These are phyloP conservation scores for Colletotrichum navitas DNA, from an alignment of 2,329 filamentous ascomycete species.

Conservation along the genomic window DNA sequence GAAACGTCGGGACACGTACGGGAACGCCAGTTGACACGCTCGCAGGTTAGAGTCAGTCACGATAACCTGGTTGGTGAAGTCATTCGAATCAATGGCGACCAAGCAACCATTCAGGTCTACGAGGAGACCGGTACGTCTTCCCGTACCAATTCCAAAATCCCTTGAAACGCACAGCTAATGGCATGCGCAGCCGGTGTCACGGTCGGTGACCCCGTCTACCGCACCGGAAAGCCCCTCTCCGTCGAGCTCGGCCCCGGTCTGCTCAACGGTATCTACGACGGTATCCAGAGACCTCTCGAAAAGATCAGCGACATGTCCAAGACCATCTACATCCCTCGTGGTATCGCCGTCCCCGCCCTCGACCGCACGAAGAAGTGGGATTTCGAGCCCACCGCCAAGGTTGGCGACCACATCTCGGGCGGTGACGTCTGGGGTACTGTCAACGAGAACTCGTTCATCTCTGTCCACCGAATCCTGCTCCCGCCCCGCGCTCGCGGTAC, in stretches of 20 bases:
- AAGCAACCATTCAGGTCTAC: constrained; percentile 98
- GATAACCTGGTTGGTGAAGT: constrained; percentile 95
- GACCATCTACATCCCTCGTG: constrained; percentile 98
- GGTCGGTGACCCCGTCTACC: constrained; percentile 90
- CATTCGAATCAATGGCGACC: constrained; percentile 96
- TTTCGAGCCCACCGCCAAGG: constrained; percentile 91
- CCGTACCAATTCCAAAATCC: constrained; percentile 8
- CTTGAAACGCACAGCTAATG: constrained; percentile 14
- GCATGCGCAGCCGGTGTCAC: constrained; percentile 82
- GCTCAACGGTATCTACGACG: constrained; percentile 99
- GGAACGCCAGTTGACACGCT: constrained; percentile 18
- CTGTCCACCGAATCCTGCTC: constrained; percentile 92
- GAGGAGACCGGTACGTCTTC: constrained; percentile 87
- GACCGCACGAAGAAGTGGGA: constrained; percentile 96
- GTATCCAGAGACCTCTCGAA: constrained; percentile 95
- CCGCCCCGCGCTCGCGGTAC: constrained; percentile 91
- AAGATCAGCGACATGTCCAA: constrained; percentile 82
- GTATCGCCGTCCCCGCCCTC: constrained; percentile 87
- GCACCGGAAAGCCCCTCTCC: constrained; percentile 95
- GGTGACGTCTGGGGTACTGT: constrained; percentile 97
- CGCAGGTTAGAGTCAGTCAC: constrained; percentile 88
- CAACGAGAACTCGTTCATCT: constrained; percentile 94
- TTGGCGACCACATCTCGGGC: constrained; percentile 95
- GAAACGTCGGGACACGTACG: neutral
- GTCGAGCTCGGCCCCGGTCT: constrained; percentile 97